Evolutionary conservation across 164 flowering plant genomes (phyloP).

Genomic region (Protea cynaroides): DNA sequence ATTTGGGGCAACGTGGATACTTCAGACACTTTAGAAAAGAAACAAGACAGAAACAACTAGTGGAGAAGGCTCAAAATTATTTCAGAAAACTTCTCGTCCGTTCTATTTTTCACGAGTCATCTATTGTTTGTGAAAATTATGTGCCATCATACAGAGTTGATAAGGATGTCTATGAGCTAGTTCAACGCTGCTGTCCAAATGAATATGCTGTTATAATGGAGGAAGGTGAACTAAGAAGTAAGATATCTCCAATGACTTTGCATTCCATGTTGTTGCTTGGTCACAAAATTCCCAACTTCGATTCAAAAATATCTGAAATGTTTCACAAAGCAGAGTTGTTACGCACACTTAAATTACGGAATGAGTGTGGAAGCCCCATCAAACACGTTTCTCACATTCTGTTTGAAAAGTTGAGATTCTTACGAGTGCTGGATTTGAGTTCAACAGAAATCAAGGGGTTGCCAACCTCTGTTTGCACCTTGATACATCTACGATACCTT

Average conservation of each 20-base stretch:
- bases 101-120: neutral
- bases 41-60: neutral
- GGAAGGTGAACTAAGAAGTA: neutral
- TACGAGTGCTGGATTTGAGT: neutral
- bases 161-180: neutral
- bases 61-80: neutral
- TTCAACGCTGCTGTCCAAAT: neutral
- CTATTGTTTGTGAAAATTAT: neutral
- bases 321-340: neutral
- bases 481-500: conserved; percentile 8
- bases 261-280: neutral
- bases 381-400: neutral
- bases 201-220: neutral
- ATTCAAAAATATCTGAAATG: neutral
- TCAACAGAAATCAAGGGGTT: neutral
- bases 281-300: neutral
- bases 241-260: neutral
- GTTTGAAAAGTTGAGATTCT: neutral
- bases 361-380: neutral
- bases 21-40: no score
- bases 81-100: neutral
- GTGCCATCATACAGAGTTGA: neutral
- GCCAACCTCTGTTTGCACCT: neutral
- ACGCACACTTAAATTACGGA: neutral
- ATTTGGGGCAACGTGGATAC: no score